Evolutionary conservation across 2,329 filamentous ascomycete species (phyloP), one percentile per base, ranked within the genome.

Genomic region (Furcasterigmium sp.): DNA sequence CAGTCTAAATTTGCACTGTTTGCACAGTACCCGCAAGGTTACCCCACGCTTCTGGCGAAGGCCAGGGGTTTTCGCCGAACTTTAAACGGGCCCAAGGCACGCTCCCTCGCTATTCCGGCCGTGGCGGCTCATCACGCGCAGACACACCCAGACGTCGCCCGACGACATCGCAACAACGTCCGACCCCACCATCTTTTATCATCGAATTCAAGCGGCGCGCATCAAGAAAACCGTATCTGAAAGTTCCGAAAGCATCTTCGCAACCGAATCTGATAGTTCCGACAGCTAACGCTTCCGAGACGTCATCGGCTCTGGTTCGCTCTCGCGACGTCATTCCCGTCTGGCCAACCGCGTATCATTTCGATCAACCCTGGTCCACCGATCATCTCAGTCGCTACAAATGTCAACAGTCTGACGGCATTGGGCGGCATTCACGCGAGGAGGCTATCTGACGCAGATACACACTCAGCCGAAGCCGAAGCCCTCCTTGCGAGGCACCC

Each of bases 111-210:
- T 17, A 17, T 35, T 35, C 32, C 32, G 32, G 32, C 32, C 18
- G 15, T 17, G 32, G 38, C 26, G 38, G 38, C 20, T 38, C 38
- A 40, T 40, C 28, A 30, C 38, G 38, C 38, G 38, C 38, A 40
- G 26, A 30, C n/a, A 20, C 21, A 18, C 38, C 26, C 28, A 32
- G 10, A 34, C 18, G 17, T 30, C 29, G 39, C 30, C 37, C 30
- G 39, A 41, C 39, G 3, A 23, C 35, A 13, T 25, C 35, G 35
- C 35, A 37, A 37, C 35, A 37, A 23, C 35, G n/a, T 13, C 21
- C 35, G 35, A 37, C 35, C 35, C 35, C 35, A 20, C 35, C 35
- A 37, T 37, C 35, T 5, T 13, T 10, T 19, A 21, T 15, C 35
- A 37, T 37, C 35, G 21, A 37, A 35, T 35, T 35, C 32, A 15